Evolutionary conservation across 179 eudicot species (phyloP).

Genomic region (Silene noctiflora): DNA sequence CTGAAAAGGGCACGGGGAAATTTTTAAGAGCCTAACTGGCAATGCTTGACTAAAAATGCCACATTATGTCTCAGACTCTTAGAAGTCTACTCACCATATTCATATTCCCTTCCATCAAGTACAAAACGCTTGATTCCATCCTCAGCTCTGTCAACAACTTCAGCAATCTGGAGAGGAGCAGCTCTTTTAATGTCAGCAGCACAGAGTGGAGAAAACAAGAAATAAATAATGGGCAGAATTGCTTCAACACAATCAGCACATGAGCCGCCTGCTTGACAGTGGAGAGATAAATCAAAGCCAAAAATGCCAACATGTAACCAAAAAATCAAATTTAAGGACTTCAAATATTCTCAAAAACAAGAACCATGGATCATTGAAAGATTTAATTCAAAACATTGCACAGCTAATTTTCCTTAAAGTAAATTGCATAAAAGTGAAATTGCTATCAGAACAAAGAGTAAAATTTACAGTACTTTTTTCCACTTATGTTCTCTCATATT

Average conservation of each 20-base stretch:
- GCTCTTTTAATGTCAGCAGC: constrained; percentile 8
- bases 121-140: constrained; percentile 62
- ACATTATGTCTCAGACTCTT: not conserved
- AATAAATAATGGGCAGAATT: not conserved
- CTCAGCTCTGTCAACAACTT: constrained; percentile 95
- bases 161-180: constrained; percentile 63
- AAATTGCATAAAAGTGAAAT: not conserved
- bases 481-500: constrained; percentile 75
- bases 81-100: constrained; percentile 55
- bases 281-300: constrained; percentile 1
- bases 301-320: not conserved
- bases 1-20: not conserved
- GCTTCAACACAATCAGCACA: not conserved
- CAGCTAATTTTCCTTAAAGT: not conserved
- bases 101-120: constrained; percentile 77
- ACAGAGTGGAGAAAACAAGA: not conserved
- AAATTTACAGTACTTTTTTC: constrained; percentile 66
- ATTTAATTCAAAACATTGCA: not conserved
- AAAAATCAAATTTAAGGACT: not conserved
- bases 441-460: not conserved
- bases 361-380: not conserved
- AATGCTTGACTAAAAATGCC: not conserved
- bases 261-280: not conserved
- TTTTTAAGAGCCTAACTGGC: not conserved
- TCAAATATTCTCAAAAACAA: not conserved